A percentile compares a stretch with the other conserved stretches of the same genome.
phyloP scores from a whole-genome alignment of 176 grass and related monocot genomes.

The Raddia guianensis region DNA sequence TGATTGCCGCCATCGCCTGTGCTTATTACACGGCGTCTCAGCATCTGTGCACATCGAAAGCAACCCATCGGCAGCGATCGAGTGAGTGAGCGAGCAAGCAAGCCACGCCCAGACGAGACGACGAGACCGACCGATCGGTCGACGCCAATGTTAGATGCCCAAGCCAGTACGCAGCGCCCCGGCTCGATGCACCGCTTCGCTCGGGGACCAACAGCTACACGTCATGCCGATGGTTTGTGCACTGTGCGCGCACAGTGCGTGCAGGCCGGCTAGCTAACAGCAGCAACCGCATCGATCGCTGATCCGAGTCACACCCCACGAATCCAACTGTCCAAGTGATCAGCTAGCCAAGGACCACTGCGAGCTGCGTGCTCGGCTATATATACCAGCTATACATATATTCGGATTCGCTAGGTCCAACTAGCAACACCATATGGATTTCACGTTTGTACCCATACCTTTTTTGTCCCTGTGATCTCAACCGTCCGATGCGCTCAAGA shows the following conservation, averaged over 20 bases:
- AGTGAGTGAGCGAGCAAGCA: not conserved
- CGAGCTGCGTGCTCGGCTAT: not conserved
- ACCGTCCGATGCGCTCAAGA: no score
- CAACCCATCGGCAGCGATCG: constrained; percentile 12
- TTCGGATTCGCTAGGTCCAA: not conserved
- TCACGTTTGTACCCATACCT: no score
- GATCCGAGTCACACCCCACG: not conserved
- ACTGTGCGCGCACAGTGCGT: not conserved
- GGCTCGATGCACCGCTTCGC: constrained; percentile 14
- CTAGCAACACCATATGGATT: no score
- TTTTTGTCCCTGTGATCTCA: no score
- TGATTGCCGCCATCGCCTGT: not conserved
- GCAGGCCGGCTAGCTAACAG: not conserved
- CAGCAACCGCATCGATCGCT: not conserved
- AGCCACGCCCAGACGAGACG: not conserved
- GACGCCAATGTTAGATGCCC: constrained; percentile 7
- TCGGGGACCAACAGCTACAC: constrained; percentile 28
- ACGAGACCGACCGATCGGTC: not conserved
- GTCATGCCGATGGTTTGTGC: not conserved
- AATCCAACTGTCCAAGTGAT: not conserved
- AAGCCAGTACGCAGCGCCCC: not conserved
- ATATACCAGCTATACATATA: not conserved
- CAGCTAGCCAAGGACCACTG: not conserved
- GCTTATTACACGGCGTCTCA: not conserved
- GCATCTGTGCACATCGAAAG: constrained; percentile 30